Percentiles rank a stretch among this genome's conserved stretches.
These are phyloP conservation scores for Rhizopogon hawkerae DNA, from an alignment of 1,284 basidiomycete genomes.

Conservation along the genomic window DNA sequence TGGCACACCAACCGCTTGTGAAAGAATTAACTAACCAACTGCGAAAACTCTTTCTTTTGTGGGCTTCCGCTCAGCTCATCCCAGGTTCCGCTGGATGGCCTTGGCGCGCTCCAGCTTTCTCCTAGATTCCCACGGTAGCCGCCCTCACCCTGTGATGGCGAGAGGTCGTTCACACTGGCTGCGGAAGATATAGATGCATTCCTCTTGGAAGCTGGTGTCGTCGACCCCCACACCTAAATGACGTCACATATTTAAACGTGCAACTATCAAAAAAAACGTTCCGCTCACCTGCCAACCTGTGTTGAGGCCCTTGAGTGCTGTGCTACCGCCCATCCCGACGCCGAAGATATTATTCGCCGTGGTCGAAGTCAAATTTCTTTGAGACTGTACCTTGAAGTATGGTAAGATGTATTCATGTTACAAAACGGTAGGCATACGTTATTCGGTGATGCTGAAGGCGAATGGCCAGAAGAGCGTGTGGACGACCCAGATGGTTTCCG, in stretches of 20 bases:
- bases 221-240: constrained; percentile 52
- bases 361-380: constrained; percentile 39
- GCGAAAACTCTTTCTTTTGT: constrained; percentile 41
- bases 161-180: constrained; percentile 42
- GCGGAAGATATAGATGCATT: constrained; percentile 58
- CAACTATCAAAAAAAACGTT: constrained; percentile 4
- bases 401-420: constrained; percentile 4
- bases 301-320: constrained; percentile 45
- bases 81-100: constrained; percentile 51
- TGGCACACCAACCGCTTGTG: constrained; percentile 4
- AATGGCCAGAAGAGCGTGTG: constrained; percentile 51
- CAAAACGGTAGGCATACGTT: constrained; percentile 32
- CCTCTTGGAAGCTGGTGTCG: constrained; percentile 42
- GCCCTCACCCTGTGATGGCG: constrained; percentile 39
- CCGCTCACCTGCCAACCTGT: constrained; percentile 62
- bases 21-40: constrained; percentile 32
- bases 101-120: constrained; percentile 47
- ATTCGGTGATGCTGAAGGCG: constrained; percentile 48
- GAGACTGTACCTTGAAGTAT: constrained; percentile 30
- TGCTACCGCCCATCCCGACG: constrained; percentile 41
- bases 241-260: constrained; percentile 6
- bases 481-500: constrained; percentile 64
- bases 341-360: constrained; percentile 43
- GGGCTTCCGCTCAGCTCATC: constrained; percentile 46
- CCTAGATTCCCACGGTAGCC: constrained; percentile 38